A percentile compares a stretch with the other conserved stretches of the same genome.
phyloP scores from a whole-genome alignment of 2,329 filamentous ascomycete species.

The Venturia asperata region DNA sequence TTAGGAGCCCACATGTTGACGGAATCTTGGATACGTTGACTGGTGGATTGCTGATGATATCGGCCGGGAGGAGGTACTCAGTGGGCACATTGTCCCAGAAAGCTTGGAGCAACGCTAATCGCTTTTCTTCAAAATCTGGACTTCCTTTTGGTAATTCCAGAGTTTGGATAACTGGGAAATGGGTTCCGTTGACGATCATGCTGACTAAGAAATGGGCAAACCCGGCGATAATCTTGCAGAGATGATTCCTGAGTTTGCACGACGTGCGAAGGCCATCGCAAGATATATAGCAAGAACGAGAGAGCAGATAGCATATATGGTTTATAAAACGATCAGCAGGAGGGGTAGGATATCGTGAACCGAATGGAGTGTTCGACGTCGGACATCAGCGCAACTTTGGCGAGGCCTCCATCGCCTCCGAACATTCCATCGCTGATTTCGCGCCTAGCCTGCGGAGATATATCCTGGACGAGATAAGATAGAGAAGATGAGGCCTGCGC shows the following conservation, averaged over 20 bases:
- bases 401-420: not conserved
- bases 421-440: no score
- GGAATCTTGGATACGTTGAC: slow-evolving; percentile 24
- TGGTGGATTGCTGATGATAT: slow-evolving; percentile 22
- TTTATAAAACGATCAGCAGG: not conserved
- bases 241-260: not conserved
- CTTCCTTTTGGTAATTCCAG: slow-evolving; percentile 23
- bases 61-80: slow-evolving; percentile 16
- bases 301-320: not conserved
- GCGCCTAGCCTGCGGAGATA: no score
- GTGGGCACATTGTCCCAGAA: slow-evolving; percentile 21
- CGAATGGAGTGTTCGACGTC: not conserved
- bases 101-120: slow-evolving; percentile 22
- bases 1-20: not conserved
- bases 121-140: slow-evolving; percentile 23
- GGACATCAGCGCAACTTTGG: not conserved
- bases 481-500: no score
- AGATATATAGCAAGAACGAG: not conserved
- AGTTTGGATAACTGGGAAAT: slow-evolving; percentile 20
- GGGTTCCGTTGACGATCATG: not conserved
- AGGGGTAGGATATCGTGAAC: not conserved
- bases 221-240: not conserved
- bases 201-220: not conserved
- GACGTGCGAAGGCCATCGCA: not conserved
- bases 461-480: no score